A percentile compares a stretch with the other conserved stretches of the same genome.
These are phyloP conservation scores for Citrus inodora DNA, from an alignment of 345 rosid species.

Conservation along the genomic window DNA sequence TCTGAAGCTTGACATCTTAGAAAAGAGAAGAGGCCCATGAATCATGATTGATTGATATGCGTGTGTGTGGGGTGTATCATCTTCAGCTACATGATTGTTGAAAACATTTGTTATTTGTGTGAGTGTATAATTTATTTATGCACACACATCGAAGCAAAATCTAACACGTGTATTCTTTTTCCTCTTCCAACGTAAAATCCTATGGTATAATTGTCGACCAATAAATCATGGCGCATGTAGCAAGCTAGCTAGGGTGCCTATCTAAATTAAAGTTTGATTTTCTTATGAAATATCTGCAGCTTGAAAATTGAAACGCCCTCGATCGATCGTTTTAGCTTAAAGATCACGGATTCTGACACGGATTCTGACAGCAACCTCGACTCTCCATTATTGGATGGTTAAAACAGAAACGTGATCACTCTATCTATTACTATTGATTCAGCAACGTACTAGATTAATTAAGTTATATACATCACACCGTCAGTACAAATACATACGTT, in stretches of 20 bases:
- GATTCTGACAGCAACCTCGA: slow-evolving; percentile 16
- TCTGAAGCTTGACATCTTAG: slow-evolving; percentile 11
- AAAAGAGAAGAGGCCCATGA: neutral
- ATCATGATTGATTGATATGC: neutral
- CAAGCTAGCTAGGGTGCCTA: no score
- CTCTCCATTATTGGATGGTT: slow-evolving; percentile 21
- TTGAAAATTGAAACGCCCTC: neutral
- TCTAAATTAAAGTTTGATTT: neutral
- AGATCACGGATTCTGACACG: slow-evolving; percentile 36
- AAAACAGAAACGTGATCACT: neutral
- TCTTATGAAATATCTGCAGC: neutral
- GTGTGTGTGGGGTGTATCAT: neutral
- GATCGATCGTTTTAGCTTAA: slow-evolving; percentile 21
- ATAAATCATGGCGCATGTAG: neutral
- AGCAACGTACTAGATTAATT: no score
- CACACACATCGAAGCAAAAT: slow-evolving; percentile 1
- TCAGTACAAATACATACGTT: neutral
- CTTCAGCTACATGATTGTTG: neutral
- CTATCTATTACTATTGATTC: no score
- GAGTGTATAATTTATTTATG: neutral
- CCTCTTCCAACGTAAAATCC: no score
- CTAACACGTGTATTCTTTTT: slow-evolving; percentile 11
- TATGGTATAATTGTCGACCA: neutral
- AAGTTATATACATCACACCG: no score
- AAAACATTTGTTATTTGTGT: slow-evolving; percentile 2